A percentile compares a stretch with the other conserved stretches of the same genome.
These are phyloP conservation scores for Fusarium penzigii DNA, from an alignment of 2,329 filamentous ascomycete species.

Conservation along the genomic window DNA sequence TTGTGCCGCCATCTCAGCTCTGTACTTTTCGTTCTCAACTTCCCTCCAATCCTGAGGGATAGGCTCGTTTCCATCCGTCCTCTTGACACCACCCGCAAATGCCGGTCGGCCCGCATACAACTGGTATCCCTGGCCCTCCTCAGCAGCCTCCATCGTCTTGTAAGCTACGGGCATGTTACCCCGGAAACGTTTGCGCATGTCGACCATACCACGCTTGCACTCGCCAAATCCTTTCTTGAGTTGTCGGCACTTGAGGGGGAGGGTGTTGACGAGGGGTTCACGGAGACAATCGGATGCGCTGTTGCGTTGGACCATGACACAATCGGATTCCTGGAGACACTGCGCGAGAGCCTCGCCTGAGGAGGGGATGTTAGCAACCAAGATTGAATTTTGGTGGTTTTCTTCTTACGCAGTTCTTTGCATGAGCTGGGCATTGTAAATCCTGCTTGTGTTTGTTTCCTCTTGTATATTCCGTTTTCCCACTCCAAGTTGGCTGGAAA, in stretches of 20 bases:
- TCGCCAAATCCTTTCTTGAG: conserved; percentile 90
- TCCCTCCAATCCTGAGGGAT: conserved; percentile 64
- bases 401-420: conserved; percentile 84
- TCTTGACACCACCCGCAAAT: conserved; percentile 63
- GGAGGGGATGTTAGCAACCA: conserved; percentile 11
- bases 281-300: conserved; percentile 85
- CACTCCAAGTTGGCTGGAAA: too few species aligned
- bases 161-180: conserved; percentile 85
- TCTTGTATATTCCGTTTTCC: not conserved
- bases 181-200: conserved; percentile 98
- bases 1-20: conserved; percentile 34
- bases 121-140: conserved; percentile 64
- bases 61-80: conserved; percentile 68
- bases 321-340: conserved; percentile 96
- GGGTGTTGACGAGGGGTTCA: conserved; percentile 74
- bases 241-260: conserved; percentile 88
- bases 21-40: conserved; percentile 63
- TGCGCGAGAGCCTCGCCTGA: conserved; percentile 86
- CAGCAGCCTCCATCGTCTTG: conserved; percentile 55
- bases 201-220: conserved; percentile 93
- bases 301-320: conserved; percentile 90
- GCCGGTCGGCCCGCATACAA: conserved; percentile 78
- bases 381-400: conserved; percentile 1
- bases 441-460: too few species aligned
- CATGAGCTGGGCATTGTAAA: conserved; percentile 86